A percentile compares a stretch with the other conserved stretches of the same genome.
These are phyloP conservation scores for Rhododendron griersonianum DNA, from an alignment of 148 eudicot species.

Conservation along the genomic window DNA sequence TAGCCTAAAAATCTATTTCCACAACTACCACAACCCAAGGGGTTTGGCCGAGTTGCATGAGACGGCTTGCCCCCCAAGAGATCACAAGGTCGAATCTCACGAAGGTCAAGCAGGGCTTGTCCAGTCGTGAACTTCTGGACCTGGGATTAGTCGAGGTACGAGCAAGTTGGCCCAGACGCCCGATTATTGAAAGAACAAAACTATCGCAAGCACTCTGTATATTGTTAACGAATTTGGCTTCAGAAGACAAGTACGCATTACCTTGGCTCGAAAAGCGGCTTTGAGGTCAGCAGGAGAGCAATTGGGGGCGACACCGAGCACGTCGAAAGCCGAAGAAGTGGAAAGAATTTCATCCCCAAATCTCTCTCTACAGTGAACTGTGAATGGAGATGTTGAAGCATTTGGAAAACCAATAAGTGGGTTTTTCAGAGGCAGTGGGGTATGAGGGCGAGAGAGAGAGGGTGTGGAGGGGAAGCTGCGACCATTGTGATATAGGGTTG, in stretches of 20 bases:
- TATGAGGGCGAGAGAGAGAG: neutral
- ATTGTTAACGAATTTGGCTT: neutral
- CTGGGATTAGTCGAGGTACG: no score
- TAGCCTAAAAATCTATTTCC: neutral
- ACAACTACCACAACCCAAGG: neutral
- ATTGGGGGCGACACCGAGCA: constrained; percentile 62
- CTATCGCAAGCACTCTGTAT: neutral
- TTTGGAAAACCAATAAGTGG: neutral
- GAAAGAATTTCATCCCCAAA: constrained; percentile 29
- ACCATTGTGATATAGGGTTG: neutral
- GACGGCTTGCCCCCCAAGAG: no score
- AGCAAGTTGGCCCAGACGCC: no score
- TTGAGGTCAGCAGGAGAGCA: constrained; percentile 70
- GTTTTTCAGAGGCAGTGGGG: neutral
- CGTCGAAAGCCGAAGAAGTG: constrained; percentile 48
- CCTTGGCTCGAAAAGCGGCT: constrained; percentile 84
- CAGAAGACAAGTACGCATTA: constrained; percentile 8
- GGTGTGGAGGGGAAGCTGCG: neutral
- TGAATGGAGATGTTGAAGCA: constrained; percentile 13
- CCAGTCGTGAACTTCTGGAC: no score
- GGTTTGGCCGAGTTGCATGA: no score
- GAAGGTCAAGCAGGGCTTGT: no score
- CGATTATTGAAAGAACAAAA: neutral
- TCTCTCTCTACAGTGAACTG: constrained; percentile 26
- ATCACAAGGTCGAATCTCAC: no score